Evolutionary conservation across 257 asterid species (phyloP), one percentile per base, ranked within the genome.

Genomic region (Salvia miltiorrhiza): DNA sequence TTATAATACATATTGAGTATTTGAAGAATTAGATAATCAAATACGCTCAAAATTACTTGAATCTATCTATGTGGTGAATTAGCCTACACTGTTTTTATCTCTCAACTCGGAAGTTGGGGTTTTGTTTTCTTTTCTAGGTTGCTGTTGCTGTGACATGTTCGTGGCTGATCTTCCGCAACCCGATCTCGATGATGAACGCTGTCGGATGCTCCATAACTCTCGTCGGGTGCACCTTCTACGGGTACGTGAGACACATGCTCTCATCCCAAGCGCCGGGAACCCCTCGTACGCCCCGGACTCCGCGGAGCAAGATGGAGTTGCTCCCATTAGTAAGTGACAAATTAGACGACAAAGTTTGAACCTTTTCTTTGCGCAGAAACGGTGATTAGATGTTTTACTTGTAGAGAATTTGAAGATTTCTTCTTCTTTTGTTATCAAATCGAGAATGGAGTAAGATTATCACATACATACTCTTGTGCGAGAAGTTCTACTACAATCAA

Each of bases 131-230:
- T 16, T 5, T 33, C 3, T 77, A 93, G 98, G 98, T 93, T 68
- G 97, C 98, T 0, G 98, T 93, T 44, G 97, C 98, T 12, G 88
- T 93, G 52, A 85, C 96, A 12, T 88, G 87, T 78, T 93, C 98
- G 30, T 93, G 98, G 98, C 78, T 93, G 62, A 88, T 93, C 23
- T 93, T 93, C 76, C 80, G 82, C 24, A 93, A 93, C 72, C 98
- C 98, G 17, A 90, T 93, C 64, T 87, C 98, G 7, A 49, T 74
- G 65, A 78, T 88, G 95, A 93, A 93, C 43, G 97, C 95, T 0
- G 60, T 93, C 12, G 97, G 98, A 44, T 93, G 98, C 67, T 78
- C 77, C 0, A 81, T 93, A 69, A 90, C 97, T 1, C 90, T 93
- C 9, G 12, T 90, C 0, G 98, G 98, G 4, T 93, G 98, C 67